phyloP scores from a whole-genome alignment of 179 eudicot genomes.

The Pouteria campechiana region DNA sequence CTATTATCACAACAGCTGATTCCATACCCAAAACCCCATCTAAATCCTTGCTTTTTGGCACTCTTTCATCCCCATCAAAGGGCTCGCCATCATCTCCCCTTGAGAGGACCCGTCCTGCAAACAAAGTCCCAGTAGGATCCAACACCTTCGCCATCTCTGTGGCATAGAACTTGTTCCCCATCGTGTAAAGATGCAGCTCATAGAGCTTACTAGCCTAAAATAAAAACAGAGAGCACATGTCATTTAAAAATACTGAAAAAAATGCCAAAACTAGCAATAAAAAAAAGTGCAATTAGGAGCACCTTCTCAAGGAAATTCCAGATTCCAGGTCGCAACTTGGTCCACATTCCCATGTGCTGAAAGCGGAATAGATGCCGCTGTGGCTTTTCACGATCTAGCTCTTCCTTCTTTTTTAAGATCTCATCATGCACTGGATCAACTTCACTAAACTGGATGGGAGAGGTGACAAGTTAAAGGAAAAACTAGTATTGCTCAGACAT shows the following conservation, averaged over 20 bases:
- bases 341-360: conserved; percentile 99
- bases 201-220: conserved; percentile 84
- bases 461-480: conserved; percentile 1
- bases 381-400: conserved; percentile 83
- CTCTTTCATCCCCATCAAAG: conserved; percentile 72
- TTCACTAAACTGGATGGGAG: conserved; percentile 58
- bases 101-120: conserved; percentile 96
- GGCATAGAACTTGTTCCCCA: conserved; percentile 96
- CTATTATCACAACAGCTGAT: conserved; percentile 87
- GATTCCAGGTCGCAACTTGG: conserved; percentile 92
- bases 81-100: conserved; percentile 89
- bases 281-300: no score
- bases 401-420: conserved; percentile 90
- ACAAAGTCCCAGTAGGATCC: conserved; percentile 87
- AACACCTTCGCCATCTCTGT: conserved; percentile 99
- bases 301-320: conserved; percentile 99
- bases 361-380: conserved; percentile 83
- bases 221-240: conserved; percentile 6
- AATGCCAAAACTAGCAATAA: not conserved
- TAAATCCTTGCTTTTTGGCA: conserved; percentile 88
- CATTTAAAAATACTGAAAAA: not conserved
- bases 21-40: conserved; percentile 99
- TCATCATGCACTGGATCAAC: conserved; percentile 87
- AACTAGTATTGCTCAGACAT: not conserved
- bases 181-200: conserved; percentile 92